Evolutionary conservation across 2,329 filamentous ascomycete genomes (phyloP).

Genomic region (Rasamsonia emersonii): DNA sequence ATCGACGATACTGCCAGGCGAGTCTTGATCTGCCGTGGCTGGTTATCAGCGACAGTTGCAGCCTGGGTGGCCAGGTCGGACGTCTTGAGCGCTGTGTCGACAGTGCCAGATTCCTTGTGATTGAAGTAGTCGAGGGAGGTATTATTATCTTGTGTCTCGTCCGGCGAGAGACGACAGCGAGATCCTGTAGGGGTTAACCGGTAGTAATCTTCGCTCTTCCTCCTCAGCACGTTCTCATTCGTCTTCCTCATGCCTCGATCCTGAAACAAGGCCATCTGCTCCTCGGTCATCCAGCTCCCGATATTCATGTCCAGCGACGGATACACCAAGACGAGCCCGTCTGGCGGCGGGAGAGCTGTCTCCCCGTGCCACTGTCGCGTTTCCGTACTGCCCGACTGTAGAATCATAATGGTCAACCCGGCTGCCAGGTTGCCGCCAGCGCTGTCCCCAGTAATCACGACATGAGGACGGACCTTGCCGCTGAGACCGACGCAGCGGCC

Average conservation of each 20-base stretch:
- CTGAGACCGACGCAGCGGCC: constrained; percentile 69
- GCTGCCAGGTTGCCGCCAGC: constrained; percentile 75
- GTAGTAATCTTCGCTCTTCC: constrained; percentile 85
- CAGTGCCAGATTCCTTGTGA: constrained; percentile 16
- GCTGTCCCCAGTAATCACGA: constrained; percentile 71
- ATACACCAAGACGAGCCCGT: constrained; percentile 78
- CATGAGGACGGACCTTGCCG: constrained; percentile 54
- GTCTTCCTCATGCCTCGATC: constrained; percentile 70
- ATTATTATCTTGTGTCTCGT: constrained; percentile 52
- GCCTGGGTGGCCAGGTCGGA: constrained; percentile 29
- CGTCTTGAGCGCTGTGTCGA: constrained; percentile 19
- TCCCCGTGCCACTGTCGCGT: constrained; percentile 49
- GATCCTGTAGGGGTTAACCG: constrained; percentile 73
- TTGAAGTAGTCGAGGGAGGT: constrained; percentile 20
- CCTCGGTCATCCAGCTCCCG: constrained; percentile 97
- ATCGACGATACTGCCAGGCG: constrained; percentile 92
- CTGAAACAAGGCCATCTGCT: constrained; percentile 90
- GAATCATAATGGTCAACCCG: constrained; percentile 76
- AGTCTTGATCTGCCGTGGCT: constrained; percentile 55
- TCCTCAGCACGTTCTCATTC: constrained; percentile 67
- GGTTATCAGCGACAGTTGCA: constrained; percentile 24
- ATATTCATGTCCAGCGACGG: constrained; percentile 95
- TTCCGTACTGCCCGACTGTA: constrained; percentile 60
- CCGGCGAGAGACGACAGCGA: constrained; percentile 55
- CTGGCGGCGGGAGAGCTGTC: constrained; percentile 60